Conservation (phyloP, 2,329 filamentous ascomycete genomes). For the Colletotrichum trifolii region DNA sequence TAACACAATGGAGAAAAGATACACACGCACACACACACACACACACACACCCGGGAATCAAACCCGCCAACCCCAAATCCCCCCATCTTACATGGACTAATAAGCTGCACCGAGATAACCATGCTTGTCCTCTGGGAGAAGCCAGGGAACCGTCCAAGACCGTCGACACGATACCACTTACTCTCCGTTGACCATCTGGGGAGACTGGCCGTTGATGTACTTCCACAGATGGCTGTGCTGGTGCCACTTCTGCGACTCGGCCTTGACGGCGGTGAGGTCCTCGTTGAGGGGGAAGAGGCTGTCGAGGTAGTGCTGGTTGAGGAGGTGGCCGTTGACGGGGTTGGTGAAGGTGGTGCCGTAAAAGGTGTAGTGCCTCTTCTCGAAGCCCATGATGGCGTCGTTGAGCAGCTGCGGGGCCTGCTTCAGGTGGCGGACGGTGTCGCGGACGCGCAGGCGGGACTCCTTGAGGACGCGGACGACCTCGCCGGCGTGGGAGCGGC, state of each 20-base stretch:
- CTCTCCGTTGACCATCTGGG: background rate
- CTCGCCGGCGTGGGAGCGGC: slow-evolving; percentile 67
- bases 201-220: slow-evolving; percentile 21
- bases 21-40: too few relatives aligned
- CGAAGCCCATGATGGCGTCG: slow-evolving; percentile 15
- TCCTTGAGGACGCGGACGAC: slow-evolving; percentile 67
- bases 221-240: slow-evolving; percentile 30
- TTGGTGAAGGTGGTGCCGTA: slow-evolving; percentile 7
- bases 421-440: slow-evolving; percentile 66
- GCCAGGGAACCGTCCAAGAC: too few relatives aligned
- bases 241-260: background rate
- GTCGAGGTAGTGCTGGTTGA: slow-evolving; percentile 7
- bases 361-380: slow-evolving; percentile 8
- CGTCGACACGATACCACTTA: background rate
- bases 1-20: too few relatives aligned
- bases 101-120: too few relatives aligned
- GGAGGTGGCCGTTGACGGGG: background rate
- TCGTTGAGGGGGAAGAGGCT: slow-evolving; percentile 9
- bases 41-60: too few relatives aligned
- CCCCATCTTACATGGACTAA: too few relatives aligned
- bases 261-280: background rate
- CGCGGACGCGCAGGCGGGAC: slow-evolving; percentile 70
- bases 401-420: slow-evolving; percentile 1
- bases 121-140: too few relatives aligned
- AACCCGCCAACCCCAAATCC: too few relatives aligned